phyloP scores from a whole-genome alignment of 805 yeast genomes.

The Torulaspora maleeae region DNA sequence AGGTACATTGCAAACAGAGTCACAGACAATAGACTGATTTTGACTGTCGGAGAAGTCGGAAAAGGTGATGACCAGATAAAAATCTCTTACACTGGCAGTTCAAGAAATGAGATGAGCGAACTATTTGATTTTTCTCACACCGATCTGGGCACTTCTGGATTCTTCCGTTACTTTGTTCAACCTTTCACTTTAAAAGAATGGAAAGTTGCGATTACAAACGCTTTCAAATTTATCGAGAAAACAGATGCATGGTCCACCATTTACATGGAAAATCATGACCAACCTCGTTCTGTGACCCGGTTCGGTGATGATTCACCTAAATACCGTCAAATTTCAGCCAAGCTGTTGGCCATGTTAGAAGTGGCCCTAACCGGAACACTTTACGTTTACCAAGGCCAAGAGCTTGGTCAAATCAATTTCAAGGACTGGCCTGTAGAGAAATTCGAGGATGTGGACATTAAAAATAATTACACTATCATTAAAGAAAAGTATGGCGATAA shows the following conservation, averaged over 20 bases:
- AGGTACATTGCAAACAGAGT: constrained; percentile 37
- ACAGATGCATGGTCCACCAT: constrained; percentile 58
- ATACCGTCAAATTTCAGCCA: constrained; percentile 41
- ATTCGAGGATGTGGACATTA: constrained; percentile 47
- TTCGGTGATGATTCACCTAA: constrained; percentile 43
- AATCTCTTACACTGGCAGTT: constrained; percentile 40
- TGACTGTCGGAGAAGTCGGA: constrained; percentile 60
- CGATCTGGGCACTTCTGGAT: constrained; percentile 38
- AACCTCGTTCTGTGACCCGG: constrained; percentile 50
- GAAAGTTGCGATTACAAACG: constrained; percentile 39
- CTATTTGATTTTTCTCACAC: constrained; percentile 38
- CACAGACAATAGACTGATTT: constrained; percentile 39
- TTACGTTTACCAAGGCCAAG: constrained; percentile 59
- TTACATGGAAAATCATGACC: constrained; percentile 57
- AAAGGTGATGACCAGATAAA: constrained; percentile 40
- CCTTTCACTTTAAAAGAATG: constrained; percentile 39
- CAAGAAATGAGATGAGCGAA: constrained; percentile 40
- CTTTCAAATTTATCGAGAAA: constrained; percentile 40
- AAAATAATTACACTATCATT: constrained; percentile 40
- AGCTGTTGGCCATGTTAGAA: constrained; percentile 45
- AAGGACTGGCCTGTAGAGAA: constrained; percentile 45
- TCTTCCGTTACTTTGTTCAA: constrained; percentile 36
- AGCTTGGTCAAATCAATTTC: constrained; percentile 51
- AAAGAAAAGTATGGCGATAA: constrained; percentile 25
- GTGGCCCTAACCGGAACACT: constrained; percentile 49